phyloP scores from a whole-genome alignment of 139 green algal species.

The Auxenochlorella pyrenoidosa region DNA sequence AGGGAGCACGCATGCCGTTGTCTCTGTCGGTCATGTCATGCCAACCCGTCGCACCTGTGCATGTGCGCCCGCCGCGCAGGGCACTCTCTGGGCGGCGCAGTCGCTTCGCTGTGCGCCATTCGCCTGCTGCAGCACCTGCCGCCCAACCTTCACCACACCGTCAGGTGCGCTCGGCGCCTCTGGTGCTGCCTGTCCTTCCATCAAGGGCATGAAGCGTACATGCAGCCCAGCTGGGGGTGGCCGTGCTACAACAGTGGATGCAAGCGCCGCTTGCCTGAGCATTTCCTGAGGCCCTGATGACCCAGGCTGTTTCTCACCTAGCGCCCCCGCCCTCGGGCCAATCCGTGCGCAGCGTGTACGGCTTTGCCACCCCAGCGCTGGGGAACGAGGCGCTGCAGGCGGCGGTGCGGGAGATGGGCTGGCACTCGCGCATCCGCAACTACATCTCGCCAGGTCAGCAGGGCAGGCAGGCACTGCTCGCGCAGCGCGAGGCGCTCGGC shows the following conservation, averaged over 20 bases:
- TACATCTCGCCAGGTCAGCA: conserved; percentile 64
- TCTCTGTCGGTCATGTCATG: too few relatives aligned
- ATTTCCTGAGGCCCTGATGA: not conserved
- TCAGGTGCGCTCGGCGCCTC: conserved; percentile 65
- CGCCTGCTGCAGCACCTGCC: conserved; percentile 67
- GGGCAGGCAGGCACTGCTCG: not conserved
- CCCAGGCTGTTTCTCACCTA: too few relatives aligned
- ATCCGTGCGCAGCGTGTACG: conserved; percentile 3
- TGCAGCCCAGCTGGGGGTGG: too few relatives aligned
- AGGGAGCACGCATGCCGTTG: too few relatives aligned
- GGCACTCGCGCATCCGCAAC: conserved; percentile 65
- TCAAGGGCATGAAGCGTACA: not conserved
- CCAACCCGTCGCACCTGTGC: not conserved
- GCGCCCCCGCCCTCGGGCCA: not conserved
- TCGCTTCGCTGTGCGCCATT: conserved; percentile 78
- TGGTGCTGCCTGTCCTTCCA: too few relatives aligned
- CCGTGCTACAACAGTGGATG: too few relatives aligned
- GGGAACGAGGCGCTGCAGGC: conserved; percentile 76
- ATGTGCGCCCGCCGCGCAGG: not conserved
- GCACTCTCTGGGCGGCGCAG: conserved; percentile 78
- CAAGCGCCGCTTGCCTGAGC: too few relatives aligned
- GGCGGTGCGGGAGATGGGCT: conserved; percentile 62
- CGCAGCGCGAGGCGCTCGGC: not conserved
- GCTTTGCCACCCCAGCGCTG: conserved; percentile 79
- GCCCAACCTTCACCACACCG: conserved; percentile 24